Conservation (phyloP, 257 asterid species). For the Solanum pinnatisectum region DNA sequence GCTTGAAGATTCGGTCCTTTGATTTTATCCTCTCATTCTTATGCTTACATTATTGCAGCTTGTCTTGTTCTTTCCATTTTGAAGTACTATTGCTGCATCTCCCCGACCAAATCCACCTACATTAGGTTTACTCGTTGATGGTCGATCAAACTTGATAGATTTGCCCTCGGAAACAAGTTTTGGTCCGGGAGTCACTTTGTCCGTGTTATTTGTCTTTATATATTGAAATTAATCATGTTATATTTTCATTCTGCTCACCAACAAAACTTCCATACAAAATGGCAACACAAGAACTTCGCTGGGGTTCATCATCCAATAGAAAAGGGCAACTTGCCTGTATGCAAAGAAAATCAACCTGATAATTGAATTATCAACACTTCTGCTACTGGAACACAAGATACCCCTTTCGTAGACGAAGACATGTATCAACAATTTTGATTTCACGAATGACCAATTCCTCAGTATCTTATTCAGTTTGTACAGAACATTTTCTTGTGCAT, state of each 20-base stretch:
- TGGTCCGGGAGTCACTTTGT: not conserved
- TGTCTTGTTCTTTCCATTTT: not conserved
- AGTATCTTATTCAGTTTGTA: not conserved
- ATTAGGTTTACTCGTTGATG: not conserved
- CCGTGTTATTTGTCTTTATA: not conserved
- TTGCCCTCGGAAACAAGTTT: not conserved
- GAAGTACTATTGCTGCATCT: not conserved
- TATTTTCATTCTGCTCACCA: not conserved
- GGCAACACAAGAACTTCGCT: not conserved
- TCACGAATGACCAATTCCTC: not conserved
- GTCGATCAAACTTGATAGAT: not conserved
- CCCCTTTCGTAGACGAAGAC: not conserved
- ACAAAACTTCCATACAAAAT: not conserved
- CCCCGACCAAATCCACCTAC: not conserved
- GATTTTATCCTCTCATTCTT: not conserved
- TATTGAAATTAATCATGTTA: not conserved
- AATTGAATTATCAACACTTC: not conserved
- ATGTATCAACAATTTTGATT: not conserved
- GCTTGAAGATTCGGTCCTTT: not conserved
- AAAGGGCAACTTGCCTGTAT: not conserved
- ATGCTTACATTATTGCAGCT: not conserved
- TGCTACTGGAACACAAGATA: not conserved
- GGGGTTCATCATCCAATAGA: not conserved
- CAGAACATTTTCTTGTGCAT: not conserved
- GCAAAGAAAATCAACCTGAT: not conserved